phyloP scores from a whole-genome alignment of 1,284 basidiomycete species.

The Ganoderma lucidum region DNA sequence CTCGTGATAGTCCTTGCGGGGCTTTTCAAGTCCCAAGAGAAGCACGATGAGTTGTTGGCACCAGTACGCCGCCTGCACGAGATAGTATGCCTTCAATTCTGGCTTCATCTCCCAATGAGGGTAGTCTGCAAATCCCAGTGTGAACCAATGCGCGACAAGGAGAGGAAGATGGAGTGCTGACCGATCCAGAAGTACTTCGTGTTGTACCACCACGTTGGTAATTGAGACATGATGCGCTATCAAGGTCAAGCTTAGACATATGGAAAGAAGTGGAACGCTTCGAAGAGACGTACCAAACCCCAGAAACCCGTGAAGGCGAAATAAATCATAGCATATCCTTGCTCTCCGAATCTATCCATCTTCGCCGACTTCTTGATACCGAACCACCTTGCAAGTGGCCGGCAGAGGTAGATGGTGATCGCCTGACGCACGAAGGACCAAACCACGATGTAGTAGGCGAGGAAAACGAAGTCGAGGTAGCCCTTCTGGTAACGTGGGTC shows the following conservation, averaged over 20 bases:
- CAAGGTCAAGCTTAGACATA: conserved; percentile 9
- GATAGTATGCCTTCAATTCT: conserved; percentile 91
- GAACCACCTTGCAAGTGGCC: conserved; percentile 74
- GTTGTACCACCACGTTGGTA: conserved; percentile 92
- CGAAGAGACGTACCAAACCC: conserved; percentile 71
- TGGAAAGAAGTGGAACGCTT: not conserved
- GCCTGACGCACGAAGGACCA: conserved; percentile 92
- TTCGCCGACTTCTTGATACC: conserved; percentile 77
- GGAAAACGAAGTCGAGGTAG: conserved; percentile 84
- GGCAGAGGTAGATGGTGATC: conserved; percentile 76
- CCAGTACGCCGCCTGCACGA: conserved; percentile 93
- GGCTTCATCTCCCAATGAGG: conserved; percentile 91
- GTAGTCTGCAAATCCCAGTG: conserved; percentile 60
- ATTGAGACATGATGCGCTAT: conserved; percentile 85
- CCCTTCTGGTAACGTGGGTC: conserved; percentile 81
- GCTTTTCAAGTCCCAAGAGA: conserved; percentile 88
- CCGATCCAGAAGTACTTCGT: conserved; percentile 88
- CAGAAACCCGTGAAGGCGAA: conserved; percentile 75
- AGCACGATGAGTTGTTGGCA: conserved; percentile 93
- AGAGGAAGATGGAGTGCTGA: conserved; percentile 36
- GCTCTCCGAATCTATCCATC: conserved; percentile 88
- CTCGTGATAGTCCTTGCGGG: conserved; percentile 91
- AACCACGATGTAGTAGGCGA: conserved; percentile 89
- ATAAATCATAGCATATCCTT: conserved; percentile 90
- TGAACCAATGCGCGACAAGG: not conserved